Base-by-base conservation (phyloP, 176 grass and related monocot genomes). In the Triticum turgidum region DNA sequence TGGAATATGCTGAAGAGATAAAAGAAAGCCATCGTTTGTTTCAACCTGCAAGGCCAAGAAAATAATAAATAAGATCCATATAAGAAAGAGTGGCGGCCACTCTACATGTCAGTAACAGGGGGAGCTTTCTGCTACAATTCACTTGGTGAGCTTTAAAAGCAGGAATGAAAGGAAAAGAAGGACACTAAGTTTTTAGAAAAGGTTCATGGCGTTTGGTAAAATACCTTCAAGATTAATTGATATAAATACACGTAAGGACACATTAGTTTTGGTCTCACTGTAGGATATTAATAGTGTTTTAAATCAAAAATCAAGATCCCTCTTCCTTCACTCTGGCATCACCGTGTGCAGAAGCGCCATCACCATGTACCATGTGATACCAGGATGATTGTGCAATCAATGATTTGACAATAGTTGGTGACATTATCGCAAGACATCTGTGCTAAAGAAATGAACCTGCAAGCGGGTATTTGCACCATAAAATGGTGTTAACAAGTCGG, bases 11-110 rank as follows among this genome's bases (percentile, higher is more conserved):
- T 98, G 93, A 87, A 98, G 69, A 85, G 93, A 80, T 85, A 98
- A 82, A 92, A 95, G 79, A 82, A 92, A 95, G 12, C 96, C 96
- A 76, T 98, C 96, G 3, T 86, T 83, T 32, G 96, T 98, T 83
- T 98, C 75, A 82, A 98, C 93, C 96, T 98, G 81, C 38, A 61
- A 66, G 7, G 54, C 51, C 0, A 54, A 54, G 29, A 65, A 34
- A 2, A 13, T 75, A 24, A 81, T 61, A 41, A 41, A 41, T 79
- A 84, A 73, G 27, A 87, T 92, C 41, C 4, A 54, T 82, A 61
- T 44, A 58, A 15, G 30, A 63, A 77, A 18, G 39, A 75, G 68
- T 65, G 87, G 3, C 4, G 34, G 21, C 37, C 32, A 85, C 30
- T 51, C 7, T 61, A 69, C 7, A 64, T 37, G 30, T 30, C 7